Conservation (phyloP, 2,329 filamentous ascomycete genomes). For the Emergomyces orientalis region DNA sequence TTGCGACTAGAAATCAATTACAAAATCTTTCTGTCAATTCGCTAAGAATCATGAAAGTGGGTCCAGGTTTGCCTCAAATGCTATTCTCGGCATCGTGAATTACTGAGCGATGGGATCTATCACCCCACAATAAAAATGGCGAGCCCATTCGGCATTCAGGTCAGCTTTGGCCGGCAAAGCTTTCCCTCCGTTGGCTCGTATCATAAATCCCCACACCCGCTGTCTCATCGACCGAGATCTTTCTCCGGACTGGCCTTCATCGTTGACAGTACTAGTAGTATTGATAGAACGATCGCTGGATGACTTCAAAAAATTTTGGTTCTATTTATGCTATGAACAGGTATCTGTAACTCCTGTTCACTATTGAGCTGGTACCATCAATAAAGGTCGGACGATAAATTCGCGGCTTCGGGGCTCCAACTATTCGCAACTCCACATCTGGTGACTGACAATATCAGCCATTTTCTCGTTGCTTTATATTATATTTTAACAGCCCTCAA, state of each 20-base stretch:
- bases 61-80: background rate
- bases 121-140: background rate
- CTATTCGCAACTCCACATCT: background rate
- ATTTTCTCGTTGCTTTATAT: background rate
- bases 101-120: background rate
- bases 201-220: too few relatives aligned
- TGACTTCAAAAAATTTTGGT: background rate
- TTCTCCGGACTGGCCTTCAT: too few relatives aligned
- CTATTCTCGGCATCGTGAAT: background rate
- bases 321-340: background rate
- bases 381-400: background rate
- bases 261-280: too few relatives aligned
- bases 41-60: background rate
- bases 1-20: background rate
- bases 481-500: background rate
- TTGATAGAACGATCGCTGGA: too few relatives aligned
- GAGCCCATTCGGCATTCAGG: background rate
- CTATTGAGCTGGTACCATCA: too few relatives aligned
- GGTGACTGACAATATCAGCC: background rate
- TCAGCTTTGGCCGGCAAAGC: background rate
- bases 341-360: too few relatives aligned
- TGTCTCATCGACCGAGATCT: background rate
- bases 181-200: background rate
- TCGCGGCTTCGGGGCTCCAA: background rate
- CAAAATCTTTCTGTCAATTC: background rate